Evolutionary conservation across 371 early-diverging fungal genomes (phyloP).

Genomic region (Rhizopus arrhizus): DNA sequence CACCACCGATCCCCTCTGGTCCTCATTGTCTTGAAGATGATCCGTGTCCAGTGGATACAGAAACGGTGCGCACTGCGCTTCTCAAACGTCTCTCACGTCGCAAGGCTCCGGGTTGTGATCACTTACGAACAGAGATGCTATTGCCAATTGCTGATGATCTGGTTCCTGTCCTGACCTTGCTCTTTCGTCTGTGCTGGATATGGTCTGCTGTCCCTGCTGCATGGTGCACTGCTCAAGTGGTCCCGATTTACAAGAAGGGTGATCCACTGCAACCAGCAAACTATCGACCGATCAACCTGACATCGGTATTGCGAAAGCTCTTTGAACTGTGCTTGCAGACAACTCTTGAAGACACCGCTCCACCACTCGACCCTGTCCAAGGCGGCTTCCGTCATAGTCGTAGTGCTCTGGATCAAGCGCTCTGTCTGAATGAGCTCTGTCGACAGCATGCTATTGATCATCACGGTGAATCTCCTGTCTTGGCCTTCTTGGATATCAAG

Average conservation of each 20-base stretch:
- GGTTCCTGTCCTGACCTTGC: not conserved
- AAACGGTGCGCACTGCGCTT: not conserved
- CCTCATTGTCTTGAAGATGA: not conserved
- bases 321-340: slow-evolving; percentile 19
- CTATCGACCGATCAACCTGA: slow-evolving; percentile 26
- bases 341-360: slow-evolving; percentile 2
- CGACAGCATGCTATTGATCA: slow-evolving; percentile 8
- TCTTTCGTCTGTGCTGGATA: slow-evolving; percentile 27
- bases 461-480: slow-evolving; percentile 11
- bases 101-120: slow-evolving; percentile 30
- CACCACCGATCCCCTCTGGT: slow-evolving; percentile 1
- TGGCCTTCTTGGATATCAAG: slow-evolving; percentile 26
- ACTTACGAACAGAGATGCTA: slow-evolving; percentile 31
- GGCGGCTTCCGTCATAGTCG: slow-evolving; percentile 35
- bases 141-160: slow-evolving; percentile 15
- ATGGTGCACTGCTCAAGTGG: slow-evolving; percentile 28
- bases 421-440: slow-evolving; percentile 18
- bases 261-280: slow-evolving; percentile 18
- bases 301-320: slow-evolving; percentile 28
- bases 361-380: slow-evolving; percentile 29
- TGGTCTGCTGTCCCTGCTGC: slow-evolving; percentile 17
- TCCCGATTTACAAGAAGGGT: slow-evolving; percentile 28
- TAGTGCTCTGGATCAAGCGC: slow-evolving; percentile 35
- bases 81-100: slow-evolving; percentile 4
- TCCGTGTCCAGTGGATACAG: not conserved